Evolutionary conservation across 257 asterid genomes (phyloP).

Genomic region (Petunia secreta): DNA sequence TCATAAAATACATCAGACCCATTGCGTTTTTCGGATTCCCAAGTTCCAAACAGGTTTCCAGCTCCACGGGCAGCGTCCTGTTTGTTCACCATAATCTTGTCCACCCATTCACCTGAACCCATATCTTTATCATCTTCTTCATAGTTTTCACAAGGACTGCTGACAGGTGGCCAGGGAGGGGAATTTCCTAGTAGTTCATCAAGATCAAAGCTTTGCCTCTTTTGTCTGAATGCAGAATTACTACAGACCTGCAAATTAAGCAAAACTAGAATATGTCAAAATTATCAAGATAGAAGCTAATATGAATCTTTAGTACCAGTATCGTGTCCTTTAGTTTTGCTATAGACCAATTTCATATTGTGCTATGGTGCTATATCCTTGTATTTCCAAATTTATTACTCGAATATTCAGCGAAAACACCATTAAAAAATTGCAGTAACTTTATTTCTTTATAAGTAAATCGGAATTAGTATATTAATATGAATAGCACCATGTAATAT

Average conservation of each 20-base stretch:
- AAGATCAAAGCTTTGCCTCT: constrained; percentile 68
- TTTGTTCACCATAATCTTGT: constrained; percentile 96
- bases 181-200: constrained; percentile 78
- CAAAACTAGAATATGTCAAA: constrained; percentile 11
- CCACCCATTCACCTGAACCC: constrained; percentile 89
- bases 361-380: neutral
- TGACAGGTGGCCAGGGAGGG: constrained; percentile 85
- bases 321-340: too few relatives aligned
- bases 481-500: neutral
- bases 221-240: constrained; percentile 57
- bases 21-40: constrained; percentile 57
- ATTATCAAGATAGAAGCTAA: constrained; percentile 13
- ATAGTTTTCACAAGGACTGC: constrained; percentile 50
- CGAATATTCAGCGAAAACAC: neutral
- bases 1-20: constrained; percentile 48
- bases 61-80: constrained; percentile 53
- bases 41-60: constrained; percentile 41
- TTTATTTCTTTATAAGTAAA: neutral
- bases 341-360: too few relatives aligned
- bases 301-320: neutral
- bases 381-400: neutral
- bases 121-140: constrained; percentile 67
- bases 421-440: neutral
- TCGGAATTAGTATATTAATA: neutral
- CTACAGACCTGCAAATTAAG: constrained; percentile 48